phyloP scores from a whole-genome alignment of 2,329 filamentous ascomycete genomes.

The Neonectria sp. region DNA sequence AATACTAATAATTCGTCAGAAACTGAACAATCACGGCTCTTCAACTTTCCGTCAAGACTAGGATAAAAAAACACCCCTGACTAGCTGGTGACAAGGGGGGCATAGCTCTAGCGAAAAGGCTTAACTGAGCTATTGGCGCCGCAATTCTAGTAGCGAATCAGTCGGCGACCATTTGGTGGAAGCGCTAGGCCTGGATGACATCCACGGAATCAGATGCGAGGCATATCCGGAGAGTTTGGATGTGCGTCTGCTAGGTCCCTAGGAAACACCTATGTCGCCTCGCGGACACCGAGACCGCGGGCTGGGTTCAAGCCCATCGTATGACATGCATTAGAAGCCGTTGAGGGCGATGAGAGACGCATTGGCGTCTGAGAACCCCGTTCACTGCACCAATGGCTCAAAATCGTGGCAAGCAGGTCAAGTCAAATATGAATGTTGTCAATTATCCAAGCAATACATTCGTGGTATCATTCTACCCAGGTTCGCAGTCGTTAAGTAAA shows the following conservation, averaged over 20 bases:
- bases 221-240: background rate
- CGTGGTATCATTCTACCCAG: conserved; percentile 34
- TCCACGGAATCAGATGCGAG: background rate
- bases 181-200: background rate
- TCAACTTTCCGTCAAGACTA: background rate
- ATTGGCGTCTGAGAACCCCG: no score
- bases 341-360: no score
- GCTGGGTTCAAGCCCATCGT: background rate
- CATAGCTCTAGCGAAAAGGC: background rate
- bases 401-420: background rate
- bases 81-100: background rate
- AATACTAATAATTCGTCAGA: no score
- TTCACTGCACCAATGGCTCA: background rate
- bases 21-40: background rate
- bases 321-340: background rate
- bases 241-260: background rate
- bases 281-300: background rate
- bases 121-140: conserved; percentile 8
- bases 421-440: conserved; percentile 4
- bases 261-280: background rate
- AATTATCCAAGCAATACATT: conserved; percentile 14
- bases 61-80: background rate
- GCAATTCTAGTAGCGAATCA: background rate
- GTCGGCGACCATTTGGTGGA: background rate
- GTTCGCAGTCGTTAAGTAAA: conserved; percentile 29